Evolutionary conservation across 2,329 filamentous ascomycete species (phyloP), one percentile per base, ranked within the genome.

Genomic region (Sporothrix variecibatus): DNA sequence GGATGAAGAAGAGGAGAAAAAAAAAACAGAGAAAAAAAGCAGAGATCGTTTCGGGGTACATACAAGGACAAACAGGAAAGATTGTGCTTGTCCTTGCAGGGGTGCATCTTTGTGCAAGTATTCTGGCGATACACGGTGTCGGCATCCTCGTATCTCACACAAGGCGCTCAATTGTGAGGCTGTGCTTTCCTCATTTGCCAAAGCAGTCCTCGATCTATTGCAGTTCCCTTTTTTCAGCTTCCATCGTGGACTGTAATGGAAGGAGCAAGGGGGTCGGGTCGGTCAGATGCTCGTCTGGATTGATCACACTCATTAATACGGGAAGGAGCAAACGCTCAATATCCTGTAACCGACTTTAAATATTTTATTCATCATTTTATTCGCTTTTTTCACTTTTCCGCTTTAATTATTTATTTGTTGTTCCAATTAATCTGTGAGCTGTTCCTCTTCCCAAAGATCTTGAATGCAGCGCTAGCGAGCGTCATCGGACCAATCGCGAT

Each of bases 401-500:
- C 26, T 43, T 43, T 43, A 12, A 26, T 15, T 11, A 23, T 15
- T 6, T 46, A 8, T 28, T 49, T 3, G 8, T 26, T 62, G 20
- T 38, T 62, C 20, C 4, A 46, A 34, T 34, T 34, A 8, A 3
- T n/a, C n/a, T 15, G 17, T 15, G 8, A 9, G 8, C 28, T 23
- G 7, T n/a, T 38, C 8, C 7, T 43, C 3, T 26, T 46, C 40
- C 51, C 53, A 62, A 7, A 72, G 56, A 62, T 72, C 69, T 72
- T 34, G 49, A 62, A 62, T 72, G 69, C 53, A 62, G 69, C 69
- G 56, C 40, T 64, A 62, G 56, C 23, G 51, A 62, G 69, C 69
- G 69, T 49, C 69, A 72, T 64, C 53, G 53, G 53, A 46, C 69
- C 56, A 72, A 72, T 72, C 56, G 69, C 26, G 56, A 72, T 71